A percentile compares a stretch with the other conserved stretches of the same genome.
phyloP scores from a whole-genome alignment of 805 yeast genomes.

The Nakazawaea populi region DNA sequence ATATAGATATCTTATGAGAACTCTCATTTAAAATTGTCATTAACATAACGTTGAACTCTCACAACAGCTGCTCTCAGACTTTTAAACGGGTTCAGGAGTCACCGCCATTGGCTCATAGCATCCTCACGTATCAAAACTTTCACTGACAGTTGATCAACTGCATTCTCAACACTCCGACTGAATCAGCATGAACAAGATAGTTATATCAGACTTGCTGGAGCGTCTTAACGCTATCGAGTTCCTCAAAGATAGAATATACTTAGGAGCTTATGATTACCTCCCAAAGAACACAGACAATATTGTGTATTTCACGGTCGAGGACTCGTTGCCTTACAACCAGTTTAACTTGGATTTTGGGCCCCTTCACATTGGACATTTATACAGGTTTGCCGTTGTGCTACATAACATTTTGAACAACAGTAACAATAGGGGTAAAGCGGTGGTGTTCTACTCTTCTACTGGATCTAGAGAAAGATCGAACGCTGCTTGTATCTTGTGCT shows the following conservation, averaged over 20 bases:
- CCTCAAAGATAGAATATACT: constrained; percentile 63
- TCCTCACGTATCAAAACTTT: too few species aligned
- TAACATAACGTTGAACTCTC: too few species aligned
- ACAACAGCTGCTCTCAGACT: too few species aligned
- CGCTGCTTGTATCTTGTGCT: constrained; percentile 89
- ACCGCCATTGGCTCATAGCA: too few species aligned
- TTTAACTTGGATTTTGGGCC: constrained; percentile 98
- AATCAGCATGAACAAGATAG: background rate
- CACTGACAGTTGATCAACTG: background rate
- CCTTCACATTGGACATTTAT: constrained; percentile 84
- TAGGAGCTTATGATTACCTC: constrained; percentile 78
- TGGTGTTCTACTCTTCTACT: constrained; percentile 83
- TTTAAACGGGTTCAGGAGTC: too few species aligned
- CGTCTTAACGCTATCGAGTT: constrained; percentile 28
- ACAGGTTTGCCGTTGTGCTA: constrained; percentile 89
- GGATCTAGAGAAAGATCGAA: constrained; percentile 81
- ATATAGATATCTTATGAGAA: background rate
- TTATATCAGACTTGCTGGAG: constrained; percentile 6
- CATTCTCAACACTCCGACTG: background rate
- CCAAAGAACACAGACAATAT: constrained; percentile 73
- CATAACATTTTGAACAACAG: constrained; percentile 89
- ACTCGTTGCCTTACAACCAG: constrained; percentile 86
- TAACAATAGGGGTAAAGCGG: constrained; percentile 78
- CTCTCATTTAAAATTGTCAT: too few species aligned
- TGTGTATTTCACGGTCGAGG: constrained; percentile 89